These are phyloP conservation scores for Biancaea sappan DNA, from an alignment of 306 rosid genomes.

Conservation along the genomic window DNA sequence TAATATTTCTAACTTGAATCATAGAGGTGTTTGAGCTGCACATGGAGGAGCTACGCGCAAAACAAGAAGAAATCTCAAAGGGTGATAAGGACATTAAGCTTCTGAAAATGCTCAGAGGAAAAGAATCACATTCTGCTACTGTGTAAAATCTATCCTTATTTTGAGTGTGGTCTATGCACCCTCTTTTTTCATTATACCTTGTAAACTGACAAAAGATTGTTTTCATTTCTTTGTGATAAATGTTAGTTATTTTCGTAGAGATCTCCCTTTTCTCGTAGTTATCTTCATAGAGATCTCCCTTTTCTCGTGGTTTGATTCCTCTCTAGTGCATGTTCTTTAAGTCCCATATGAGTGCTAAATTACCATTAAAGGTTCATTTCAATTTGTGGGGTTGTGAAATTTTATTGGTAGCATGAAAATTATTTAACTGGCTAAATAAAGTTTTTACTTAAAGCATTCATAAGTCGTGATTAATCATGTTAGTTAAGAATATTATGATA, in stretches of 20 bases:
- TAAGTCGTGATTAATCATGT: no score
- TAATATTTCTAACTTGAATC: constrained; percentile 19
- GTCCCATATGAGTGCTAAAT: background rate
- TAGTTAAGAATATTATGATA: no score
- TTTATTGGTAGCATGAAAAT: background rate
- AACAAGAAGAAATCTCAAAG: constrained; percentile 78
- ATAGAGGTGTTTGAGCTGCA: constrained; percentile 93
- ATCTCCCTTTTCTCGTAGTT: constrained; percentile 1
- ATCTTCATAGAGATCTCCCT: background rate
- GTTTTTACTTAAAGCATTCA: no score
- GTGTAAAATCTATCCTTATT: constrained; percentile 24
- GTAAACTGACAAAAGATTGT: constrained; percentile 41
- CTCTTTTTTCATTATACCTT: background rate
- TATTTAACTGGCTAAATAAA: background rate
- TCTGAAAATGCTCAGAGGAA: constrained; percentile 87
- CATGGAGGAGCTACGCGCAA: constrained; percentile 91
- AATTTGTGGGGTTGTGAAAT: background rate
- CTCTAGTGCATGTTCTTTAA: background rate
- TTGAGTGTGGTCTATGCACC: background rate
- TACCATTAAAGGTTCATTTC: background rate
- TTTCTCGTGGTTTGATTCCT: constrained; percentile 2
- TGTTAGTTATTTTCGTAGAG: background rate
- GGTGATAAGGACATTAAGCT: constrained; percentile 87
- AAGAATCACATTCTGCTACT: constrained; percentile 40
- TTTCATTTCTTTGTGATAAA: background rate